Percentiles rank a stretch among this genome's conserved stretches.
These are phyloP conservation scores for Pichia californica DNA, from an alignment of 805 yeast genomes.

Conservation along the genomic window DNA sequence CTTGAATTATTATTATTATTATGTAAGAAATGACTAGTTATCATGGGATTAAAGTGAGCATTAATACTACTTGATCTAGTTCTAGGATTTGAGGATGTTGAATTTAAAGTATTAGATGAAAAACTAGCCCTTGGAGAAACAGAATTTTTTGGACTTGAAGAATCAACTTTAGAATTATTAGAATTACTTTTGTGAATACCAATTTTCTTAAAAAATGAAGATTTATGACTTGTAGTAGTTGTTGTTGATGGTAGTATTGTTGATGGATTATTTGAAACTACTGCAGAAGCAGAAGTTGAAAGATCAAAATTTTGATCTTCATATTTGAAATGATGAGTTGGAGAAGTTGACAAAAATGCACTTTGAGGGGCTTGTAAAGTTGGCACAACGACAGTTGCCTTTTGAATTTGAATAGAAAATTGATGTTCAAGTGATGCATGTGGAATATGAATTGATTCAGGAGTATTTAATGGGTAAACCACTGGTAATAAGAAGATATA, in stretches of 20 bases:
- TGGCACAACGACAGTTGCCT: conserved; percentile 20
- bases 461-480: conserved; percentile 52
- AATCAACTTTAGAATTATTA: conserved; percentile 10
- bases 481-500: conserved; percentile 64
- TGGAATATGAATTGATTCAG: conserved; percentile 52
- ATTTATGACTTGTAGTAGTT: conserved; percentile 7
- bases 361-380: conserved; percentile 26
- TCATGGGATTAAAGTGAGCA: neutral
- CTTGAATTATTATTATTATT: too few relatives aligned
- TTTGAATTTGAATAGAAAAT: conserved; percentile 35
- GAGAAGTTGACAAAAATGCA: conserved; percentile 32
- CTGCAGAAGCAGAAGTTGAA: neutral
- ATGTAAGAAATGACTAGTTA: too few relatives aligned
- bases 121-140: conserved; percentile 1
- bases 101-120: neutral
- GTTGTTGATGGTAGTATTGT: neutral
- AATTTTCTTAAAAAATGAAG: conserved; percentile 20
- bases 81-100: neutral
- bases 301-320: conserved; percentile 14
- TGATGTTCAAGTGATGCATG: conserved; percentile 43
- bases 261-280: too few relatives aligned
- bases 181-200: conserved; percentile 16
- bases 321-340: conserved; percentile 21
- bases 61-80: conserved; percentile 1
- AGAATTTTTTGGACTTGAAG: conserved; percentile 7